Base-by-base conservation (phyloP, 768 basidiomycete species). In the Sarcodon aspratus region DNA sequence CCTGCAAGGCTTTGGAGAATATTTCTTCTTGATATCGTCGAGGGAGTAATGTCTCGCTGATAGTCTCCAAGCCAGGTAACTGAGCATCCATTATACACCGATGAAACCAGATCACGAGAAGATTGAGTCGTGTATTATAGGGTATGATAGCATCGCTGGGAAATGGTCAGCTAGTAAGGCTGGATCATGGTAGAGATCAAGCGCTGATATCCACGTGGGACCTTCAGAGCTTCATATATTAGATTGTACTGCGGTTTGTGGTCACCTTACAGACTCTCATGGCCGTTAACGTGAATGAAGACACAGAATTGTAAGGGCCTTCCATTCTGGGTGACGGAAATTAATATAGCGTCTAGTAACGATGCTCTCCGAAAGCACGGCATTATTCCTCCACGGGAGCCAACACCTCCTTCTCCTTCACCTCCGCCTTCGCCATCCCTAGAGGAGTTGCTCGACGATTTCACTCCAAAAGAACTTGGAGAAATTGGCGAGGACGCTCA, bases 301-400 rank as follows among this genome's bases (percentile, higher is more conserved):
- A 97, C 63, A 95, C 93, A 2, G 93, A 97, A 76, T 96, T 97
- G 93, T 94, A 63, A 66, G 87, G 65, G 17, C 27, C 8, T 7
- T 33, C 17, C 21, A 34, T 7, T 45, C 3, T 51, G 27, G 21
- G 13, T 5, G 35, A 21, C 34, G 18, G 21, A 46, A 50, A 50
- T 32, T 51, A 54, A 50, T 37, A 17, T 45, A 7, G 48, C 50
- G n/a, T 46, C 44, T 59, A 97, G 93, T 67, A 93, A 95, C 64
- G 94, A 97, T 60, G 88, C 86, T 17, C 78, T 97, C 9, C 85
- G 92, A 50, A 92, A 92, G 57, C 79, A 93, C 57, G 94, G 93
- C 13, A 94, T 96, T 59, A 67, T 97, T 21, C 90, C 91, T 2
- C 84, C 86, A 0, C 78, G 74, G 45, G 76, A 80, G 47, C 65